Conservation (phyloP, 768 basidiomycete genomes). For the Panaeolus cyanescens region DNA sequence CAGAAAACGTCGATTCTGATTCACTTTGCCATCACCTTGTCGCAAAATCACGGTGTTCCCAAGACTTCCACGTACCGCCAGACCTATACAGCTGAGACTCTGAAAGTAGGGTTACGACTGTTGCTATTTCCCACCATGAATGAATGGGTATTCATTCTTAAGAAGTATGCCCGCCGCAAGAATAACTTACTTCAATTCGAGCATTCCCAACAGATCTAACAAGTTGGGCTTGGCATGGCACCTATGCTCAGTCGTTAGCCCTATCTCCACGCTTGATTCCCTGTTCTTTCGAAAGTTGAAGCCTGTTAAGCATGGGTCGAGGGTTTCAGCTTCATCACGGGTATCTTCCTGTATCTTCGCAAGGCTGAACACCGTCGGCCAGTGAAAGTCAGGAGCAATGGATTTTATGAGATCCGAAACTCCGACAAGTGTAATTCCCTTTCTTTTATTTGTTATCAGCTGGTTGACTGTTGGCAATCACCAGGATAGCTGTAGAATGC, state of each 20-base stretch:
- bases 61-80: too few relatives aligned
- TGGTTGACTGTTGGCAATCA: not conserved
- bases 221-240: not conserved
- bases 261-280: not conserved
- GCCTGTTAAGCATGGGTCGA: not conserved
- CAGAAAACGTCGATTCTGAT: slow-evolving; percentile 2
- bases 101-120: too few relatives aligned
- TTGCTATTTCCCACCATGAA: too few relatives aligned
- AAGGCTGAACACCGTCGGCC: not conserved
- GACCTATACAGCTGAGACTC: not conserved
- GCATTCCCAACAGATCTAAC: not conserved
- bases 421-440: not conserved
- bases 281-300: not conserved
- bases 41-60: not conserved
- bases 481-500: not conserved
- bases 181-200: not conserved
- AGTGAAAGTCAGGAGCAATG: not conserved
- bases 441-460: not conserved
- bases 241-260: not conserved
- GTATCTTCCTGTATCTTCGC: not conserved
- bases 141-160: too few relatives aligned
- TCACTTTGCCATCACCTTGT: not conserved
- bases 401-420: not conserved
- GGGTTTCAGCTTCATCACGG: not conserved
- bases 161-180: too few relatives aligned